These are phyloP conservation scores for Backusella mclennaniae DNA, from an alignment of 192 early-diverging fungal genomes.

Conservation along the genomic window DNA sequence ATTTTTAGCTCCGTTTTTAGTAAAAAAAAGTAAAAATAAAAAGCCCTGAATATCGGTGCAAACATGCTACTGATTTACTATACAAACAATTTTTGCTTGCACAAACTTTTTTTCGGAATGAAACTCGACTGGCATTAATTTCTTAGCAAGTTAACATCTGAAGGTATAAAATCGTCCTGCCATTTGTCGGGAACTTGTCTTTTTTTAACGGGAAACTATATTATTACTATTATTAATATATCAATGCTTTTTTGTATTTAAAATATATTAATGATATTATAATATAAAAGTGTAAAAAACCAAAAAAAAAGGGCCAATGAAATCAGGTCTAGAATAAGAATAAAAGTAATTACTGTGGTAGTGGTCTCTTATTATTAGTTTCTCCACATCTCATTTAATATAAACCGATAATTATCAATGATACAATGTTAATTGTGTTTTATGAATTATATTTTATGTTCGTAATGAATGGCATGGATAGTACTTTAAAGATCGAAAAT, in stretches of 20 bases:
- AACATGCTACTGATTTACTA: neutral
- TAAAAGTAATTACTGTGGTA: neutral
- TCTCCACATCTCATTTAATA: neutral
- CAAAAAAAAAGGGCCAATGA: neutral
- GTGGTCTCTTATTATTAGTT: neutral
- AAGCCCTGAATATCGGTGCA: neutral
- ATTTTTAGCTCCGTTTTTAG: neutral
- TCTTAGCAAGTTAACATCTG: neutral
- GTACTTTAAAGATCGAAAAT: neutral
- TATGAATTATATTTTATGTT: too few relatives aligned
- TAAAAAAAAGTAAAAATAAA: neutral
- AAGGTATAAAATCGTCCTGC: neutral
- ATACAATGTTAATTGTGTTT: too few relatives aligned
- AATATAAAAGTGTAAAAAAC: neutral
- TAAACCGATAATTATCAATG: neutral
- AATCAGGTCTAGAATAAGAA: neutral
- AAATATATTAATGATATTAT: neutral
- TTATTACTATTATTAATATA: neutral
- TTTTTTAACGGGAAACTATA: neutral
- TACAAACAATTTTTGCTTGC: neutral
- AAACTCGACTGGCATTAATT: neutral
- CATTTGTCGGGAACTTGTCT: too few relatives aligned
- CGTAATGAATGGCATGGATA: neutral
- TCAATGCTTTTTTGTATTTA: neutral
- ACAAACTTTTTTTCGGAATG: neutral